Base-by-base conservation (phyloP, 345 rosid species). In the Populus ilicifolia region DNA sequence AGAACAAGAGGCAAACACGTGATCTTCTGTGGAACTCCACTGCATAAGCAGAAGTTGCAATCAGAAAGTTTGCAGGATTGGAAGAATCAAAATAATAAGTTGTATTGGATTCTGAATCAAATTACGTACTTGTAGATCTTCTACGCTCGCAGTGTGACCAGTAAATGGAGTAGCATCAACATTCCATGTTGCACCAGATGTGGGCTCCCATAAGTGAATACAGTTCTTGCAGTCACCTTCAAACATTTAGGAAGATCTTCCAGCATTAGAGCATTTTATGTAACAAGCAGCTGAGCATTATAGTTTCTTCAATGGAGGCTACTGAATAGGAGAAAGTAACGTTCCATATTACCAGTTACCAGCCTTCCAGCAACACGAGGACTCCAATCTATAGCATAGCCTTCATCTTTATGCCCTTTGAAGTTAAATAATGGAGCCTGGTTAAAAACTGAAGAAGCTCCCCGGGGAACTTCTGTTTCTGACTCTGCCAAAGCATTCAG, bases 1-100 rank as follows among this genome's bases (percentile, higher is more conserved):
- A 63, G 99, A 96, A 80, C 95, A 86, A 4, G 97, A 96, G 23
- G 96, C 97, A 82, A 92, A 96, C 69, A 92, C 89, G 23, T 84
- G 81, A 27, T 88, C 89, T 85, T 96, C 97, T 2, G 90, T 85
- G 65, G 98, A 97, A 79, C 99, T 94, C 99, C 99, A 96, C 98
- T 96, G 92, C 80, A 90, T 30, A 5, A 63, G 75, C 56, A 75
- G 69, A 75, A 78, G 48, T 64, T 27, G 54, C 29, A 75, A 69
- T 30, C 72, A 74, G n/a, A 73, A 70, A 29, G 41, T 29, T 69
- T 70, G 63, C 8, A 54, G 70, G 64, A 79, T 30, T 29, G 36
- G 78, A 64, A 39, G 11, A 43, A 36, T 44, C 36, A 38, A 35
- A 63, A 71, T 21, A 75, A n/a, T 27, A 27, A 18, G 62, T 48